Evolutionary conservation across 441 rosid genomes (phyloP).

Genomic region (Populus hybrid): DNA sequence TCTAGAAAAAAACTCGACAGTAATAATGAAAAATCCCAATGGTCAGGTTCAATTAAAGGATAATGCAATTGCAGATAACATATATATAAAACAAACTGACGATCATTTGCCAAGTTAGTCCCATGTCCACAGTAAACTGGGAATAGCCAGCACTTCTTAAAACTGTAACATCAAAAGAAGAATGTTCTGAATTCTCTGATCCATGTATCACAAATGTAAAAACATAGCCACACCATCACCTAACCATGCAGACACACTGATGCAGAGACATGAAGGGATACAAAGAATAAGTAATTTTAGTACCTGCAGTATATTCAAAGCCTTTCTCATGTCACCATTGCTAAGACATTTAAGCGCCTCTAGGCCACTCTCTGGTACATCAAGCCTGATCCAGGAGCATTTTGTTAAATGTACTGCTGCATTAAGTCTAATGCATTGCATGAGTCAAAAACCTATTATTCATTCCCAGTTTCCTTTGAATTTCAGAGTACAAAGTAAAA

Average conservation of each 20-base stretch:
- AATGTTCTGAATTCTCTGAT: background rate
- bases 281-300: conserved; percentile 6
- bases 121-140: background rate
- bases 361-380: conserved; percentile 73
- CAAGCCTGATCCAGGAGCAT: conserved; percentile 53
- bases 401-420: background rate
- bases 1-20: background rate
- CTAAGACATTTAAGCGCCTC: conserved; percentile 82
- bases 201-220: background rate
- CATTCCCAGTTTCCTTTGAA: background rate
- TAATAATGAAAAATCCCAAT: background rate
- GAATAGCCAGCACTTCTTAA: background rate
- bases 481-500: background rate
- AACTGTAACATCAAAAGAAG: background rate
- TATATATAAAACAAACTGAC: background rate
- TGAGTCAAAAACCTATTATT: background rate
- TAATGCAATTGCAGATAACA: background rate
- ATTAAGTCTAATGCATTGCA: background rate
- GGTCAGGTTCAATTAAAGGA: background rate
- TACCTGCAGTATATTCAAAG: conserved; percentile 96
- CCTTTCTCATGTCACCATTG: conserved; percentile 99
- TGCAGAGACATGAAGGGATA: conserved; percentile 6
- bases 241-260: background rate
- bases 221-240: background rate
- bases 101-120: background rate